Base-by-base conservation (phyloP, 2,329 filamentous ascomycete genomes). In the Aspergillus udagawae region DNA sequence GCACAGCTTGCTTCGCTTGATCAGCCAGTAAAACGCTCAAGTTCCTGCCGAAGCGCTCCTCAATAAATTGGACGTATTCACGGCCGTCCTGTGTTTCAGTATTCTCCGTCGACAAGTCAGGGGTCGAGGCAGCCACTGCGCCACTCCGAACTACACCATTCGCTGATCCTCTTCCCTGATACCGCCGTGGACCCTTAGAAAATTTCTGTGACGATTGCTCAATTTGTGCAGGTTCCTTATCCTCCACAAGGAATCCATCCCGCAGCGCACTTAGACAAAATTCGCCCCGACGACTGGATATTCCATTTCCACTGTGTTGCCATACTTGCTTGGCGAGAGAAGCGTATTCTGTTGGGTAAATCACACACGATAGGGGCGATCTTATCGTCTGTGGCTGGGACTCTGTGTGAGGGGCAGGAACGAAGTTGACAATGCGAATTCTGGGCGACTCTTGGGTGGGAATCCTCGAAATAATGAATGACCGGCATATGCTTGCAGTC, bases 271-370 rank as follows among this genome's bases (percentile, higher is more conserved):
- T 80, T 59, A 92, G 86, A 70, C 90, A 96, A 73, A 96, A 97
- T 70, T 97, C 93, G 35, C 91, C 92, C 44, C 92, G 85, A 51
- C 94, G 87, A 71, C 92, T 97, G 0, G 92, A 97, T 14, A 96
- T 82, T 17, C 94, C 94, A 60, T 96, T 92, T 21, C 94, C 94
- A 0, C 90, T 89, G 73, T 99, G 94, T 73, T 97, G 94, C 94
- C 94, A 99, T 68, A 96, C 97, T 67, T 92, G 85, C 73, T 97
- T 97, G n/a, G 91, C 90, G 58, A 89, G 74, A 4, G 84, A 76
- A 65, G 88, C 92, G 20, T 85, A 76, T 12, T 86, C 83, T 49
- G 82, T 79, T 0, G 87, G 84, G 65, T 88, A 91, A 45, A 97
- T 70, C 3, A 96, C 86, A 25, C 86, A 86, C 1, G 83, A 89